Percentiles rank a stretch among this genome's conserved stretches.
Evolutionary conservation across 2,329 filamentous ascomycete genomes (phyloP).

Genomic region (Westerdykella aurantiaca): DNA sequence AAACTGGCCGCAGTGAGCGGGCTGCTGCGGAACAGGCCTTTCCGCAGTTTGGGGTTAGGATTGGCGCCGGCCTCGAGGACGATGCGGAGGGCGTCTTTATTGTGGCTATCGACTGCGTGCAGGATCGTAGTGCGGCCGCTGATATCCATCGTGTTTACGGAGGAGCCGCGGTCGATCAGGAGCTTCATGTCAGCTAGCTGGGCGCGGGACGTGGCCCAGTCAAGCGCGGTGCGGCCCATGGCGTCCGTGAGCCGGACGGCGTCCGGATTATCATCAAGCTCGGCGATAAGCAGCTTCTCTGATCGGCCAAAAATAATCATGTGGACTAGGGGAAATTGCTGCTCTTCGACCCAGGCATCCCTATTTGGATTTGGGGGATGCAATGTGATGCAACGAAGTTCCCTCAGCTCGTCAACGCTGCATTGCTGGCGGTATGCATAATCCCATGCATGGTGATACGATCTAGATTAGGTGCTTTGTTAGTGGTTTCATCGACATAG

Average conservation of each 20-base stretch:
- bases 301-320: constrained; percentile 2
- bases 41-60: constrained; percentile 4
- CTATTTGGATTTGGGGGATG: not conserved
- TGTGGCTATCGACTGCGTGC: constrained; percentile 4
- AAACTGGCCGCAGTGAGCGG: constrained; percentile 6
- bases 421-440: constrained; percentile 1
- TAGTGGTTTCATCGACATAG: not conserved
- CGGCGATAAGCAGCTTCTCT: constrained; percentile 1
- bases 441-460: constrained; percentile 1
- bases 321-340: constrained; percentile 4
- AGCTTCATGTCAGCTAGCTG: constrained; percentile 4
- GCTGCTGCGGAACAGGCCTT: constrained; percentile 7
- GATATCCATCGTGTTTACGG: constrained; percentile 5
- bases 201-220: constrained; percentile 4
- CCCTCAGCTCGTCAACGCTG: not conserved
- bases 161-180: constrained; percentile 3
- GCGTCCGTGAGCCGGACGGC: constrained; percentile 2
- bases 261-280: constrained; percentile 2
- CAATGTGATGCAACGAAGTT: constrained; percentile 1
- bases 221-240: constrained; percentile 6
- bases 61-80: constrained; percentile 6
- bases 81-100: constrained; percentile 4
- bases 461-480: constrained; percentile 1
- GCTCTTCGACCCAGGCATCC: constrained; percentile 3
- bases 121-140: constrained; percentile 5